phyloP scores from a whole-genome alignment of 371 early-diverging fungal species.

The Mucor mucedo region DNA sequence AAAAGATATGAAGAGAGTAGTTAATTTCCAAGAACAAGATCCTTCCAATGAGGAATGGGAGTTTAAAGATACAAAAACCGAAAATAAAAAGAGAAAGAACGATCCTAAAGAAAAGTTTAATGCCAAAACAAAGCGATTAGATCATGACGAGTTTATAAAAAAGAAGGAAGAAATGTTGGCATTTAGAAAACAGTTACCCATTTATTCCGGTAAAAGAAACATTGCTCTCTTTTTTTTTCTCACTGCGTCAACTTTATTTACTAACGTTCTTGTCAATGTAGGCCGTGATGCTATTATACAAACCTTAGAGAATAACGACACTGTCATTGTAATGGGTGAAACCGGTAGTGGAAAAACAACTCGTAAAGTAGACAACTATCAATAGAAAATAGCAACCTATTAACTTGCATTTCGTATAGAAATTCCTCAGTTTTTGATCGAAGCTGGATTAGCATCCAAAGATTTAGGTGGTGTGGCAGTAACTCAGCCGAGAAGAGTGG shows the following conservation, averaged over 20 bases:
- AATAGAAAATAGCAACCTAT: background rate
- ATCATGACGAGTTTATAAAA: constrained; percentile 30
- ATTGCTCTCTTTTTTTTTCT: no score
- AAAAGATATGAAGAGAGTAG: constrained; percentile 30
- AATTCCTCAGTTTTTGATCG: constrained; percentile 89
- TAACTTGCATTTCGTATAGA: constrained; percentile 43
- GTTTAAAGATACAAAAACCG: constrained; percentile 19
- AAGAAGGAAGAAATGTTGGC: constrained; percentile 47
- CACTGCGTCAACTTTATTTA: background rate
- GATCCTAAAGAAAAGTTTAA: constrained; percentile 24
- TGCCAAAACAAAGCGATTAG: constrained; percentile 21
- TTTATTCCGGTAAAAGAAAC: constrained; percentile 43
- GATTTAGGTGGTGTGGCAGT: constrained; percentile 79
- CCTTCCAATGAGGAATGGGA: constrained; percentile 18
- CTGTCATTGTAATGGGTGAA: constrained; percentile 69
- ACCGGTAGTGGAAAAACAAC: constrained; percentile 73
- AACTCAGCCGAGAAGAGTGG: constrained; percentile 98
- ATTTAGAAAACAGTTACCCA: constrained; percentile 52
- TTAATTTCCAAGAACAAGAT: constrained; percentile 30
- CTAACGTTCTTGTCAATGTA: constrained; percentile 9
- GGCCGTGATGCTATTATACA: constrained; percentile 67
- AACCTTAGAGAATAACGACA: constrained; percentile 56
- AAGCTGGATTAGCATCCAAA: constrained; percentile 67
- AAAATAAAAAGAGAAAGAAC: constrained; percentile 23
- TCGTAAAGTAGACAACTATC: constrained; percentile 33